These are phyloP conservation scores for Blastosporella zonata DNA, from an alignment of 1,284 basidiomycete genomes.

Conservation along the genomic window DNA sequence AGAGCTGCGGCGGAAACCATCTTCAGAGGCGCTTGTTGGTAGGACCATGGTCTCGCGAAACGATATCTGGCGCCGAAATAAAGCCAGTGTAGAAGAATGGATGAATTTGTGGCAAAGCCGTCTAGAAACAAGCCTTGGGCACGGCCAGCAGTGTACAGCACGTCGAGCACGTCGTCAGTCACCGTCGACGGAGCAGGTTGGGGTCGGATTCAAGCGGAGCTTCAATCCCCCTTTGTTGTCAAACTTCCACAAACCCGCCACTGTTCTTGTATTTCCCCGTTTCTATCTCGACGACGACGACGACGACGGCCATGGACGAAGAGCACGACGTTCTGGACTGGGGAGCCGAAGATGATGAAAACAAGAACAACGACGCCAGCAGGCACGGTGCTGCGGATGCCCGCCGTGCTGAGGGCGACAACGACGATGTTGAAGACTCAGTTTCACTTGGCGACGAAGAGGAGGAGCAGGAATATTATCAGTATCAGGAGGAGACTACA, in stretches of 20 bases:
- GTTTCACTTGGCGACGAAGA: constrained; percentile 73
- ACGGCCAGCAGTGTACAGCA: constrained; percentile 9
- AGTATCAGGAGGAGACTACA: constrained; percentile 20
- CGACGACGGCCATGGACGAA: constrained; percentile 51
- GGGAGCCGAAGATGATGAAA: constrained; percentile 70
- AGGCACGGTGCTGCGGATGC: constrained; percentile 16
- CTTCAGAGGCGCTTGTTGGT: constrained; percentile 48
- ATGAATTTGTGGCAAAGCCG: constrained; percentile 3
- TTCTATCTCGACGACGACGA: constrained; percentile 11
- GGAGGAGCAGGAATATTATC: constrained; percentile 44
- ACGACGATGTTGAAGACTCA: constrained; percentile 59
- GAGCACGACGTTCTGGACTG: constrained; percentile 71
- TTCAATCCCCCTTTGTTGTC: constrained; percentile 14
- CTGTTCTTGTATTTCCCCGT: constrained; percentile 20
- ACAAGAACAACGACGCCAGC: constrained; percentile 27
- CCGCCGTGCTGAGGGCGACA: constrained; percentile 22
- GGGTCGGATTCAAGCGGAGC: constrained; percentile 26
- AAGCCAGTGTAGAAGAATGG: constrained; percentile 26
- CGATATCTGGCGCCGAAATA: constrained; percentile 38
- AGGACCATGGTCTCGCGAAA: constrained; percentile 52
- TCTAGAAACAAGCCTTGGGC: constrained; percentile 4
- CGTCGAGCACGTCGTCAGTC: constrained; percentile 10
- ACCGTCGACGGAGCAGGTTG: constrained; percentile 10
- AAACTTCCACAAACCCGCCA: constrained; percentile 19
- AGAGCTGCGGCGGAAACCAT: constrained; percentile 31